Evolutionary conservation across 495 filamentous ascomycete species (phyloP), one percentile per base, ranked within the genome.

Genomic region (Penicillium parvum): DNA sequence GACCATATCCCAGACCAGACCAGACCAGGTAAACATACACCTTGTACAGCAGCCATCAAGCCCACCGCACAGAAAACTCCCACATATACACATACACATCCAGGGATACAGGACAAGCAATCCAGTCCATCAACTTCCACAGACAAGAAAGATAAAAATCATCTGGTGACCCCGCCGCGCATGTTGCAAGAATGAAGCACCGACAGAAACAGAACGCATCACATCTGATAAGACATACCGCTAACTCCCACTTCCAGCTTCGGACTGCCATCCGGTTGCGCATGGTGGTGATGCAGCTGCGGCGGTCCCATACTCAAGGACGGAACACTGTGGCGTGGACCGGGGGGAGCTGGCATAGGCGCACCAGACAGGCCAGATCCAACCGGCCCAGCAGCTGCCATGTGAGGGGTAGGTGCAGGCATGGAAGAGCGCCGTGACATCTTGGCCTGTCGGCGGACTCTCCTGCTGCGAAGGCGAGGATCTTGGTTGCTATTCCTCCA

Each of bases 401-500:
- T 73, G 40, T 81, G 77, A 25, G 65, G 68, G 6, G 63, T 60
- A 22, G 60, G 60, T 20, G 71, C 60, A 37, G 75, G 69, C 4
- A 65, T 56, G 4, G 65, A 76, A 34, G 81, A 75, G 64, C 92
- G 81, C 54, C 78, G 88, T 69, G 81, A 89, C 60, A 96, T 86
- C 74, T 97, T 98, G 40, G 90, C 90, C 87, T 92, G 90, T 40
- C 92, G 77, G 42, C 94, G 79, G 28, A 98, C 92, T 41, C 92
- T 79, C 58, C 92, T 71, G 66, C 90, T 96, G 56, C 92, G 81
- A 54, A 97, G 68, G 47, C 89, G 77, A 14, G 86, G 86, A 50
- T 98, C 92, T 66, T 95, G 89, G 65, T 97, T 97, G 74, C 94
- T 97, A 65, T 98, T 98, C 34, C 92, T 74, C 92, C 92, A 97